Base-by-base conservation (phyloP, 1,284 basidiomycete species). In the Ceratobasidium sp. region DNA sequence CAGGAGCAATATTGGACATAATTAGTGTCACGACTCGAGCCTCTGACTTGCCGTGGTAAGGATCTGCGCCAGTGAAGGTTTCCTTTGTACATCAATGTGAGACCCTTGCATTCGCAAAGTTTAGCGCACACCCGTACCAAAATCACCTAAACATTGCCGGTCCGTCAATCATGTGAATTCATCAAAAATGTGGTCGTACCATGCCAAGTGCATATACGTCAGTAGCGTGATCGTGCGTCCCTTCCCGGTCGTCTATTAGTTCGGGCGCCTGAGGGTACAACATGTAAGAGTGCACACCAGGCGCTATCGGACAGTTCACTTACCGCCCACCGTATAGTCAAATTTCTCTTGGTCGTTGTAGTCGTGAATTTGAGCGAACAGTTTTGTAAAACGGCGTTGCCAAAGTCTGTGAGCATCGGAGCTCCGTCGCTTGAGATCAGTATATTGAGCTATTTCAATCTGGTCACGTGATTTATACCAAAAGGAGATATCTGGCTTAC, bases 201-300 rank as follows among this genome's bases (percentile, higher is more conserved):
- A 68, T 52, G 23, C 66, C 66, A 33, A 68, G 66, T 18, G 66
- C n/a, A 27, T 50, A 68, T 14, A 68, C 38, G 18, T 68, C 66
- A 4, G 48, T 33, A 14, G 20, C 5, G 12, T 52, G 20, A 41
- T 41, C 46, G 41, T n/a, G 7, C 10, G 10, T 57, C 3, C 10
- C 54, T 48, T 44, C 27, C 18, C 7, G 16, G 48, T 20, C 65
- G 14, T 23, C 44, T 18, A 67, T 14, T n/a, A 67, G 30, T 23
- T 65, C 62, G 8, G 62, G 62, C 23, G 62, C 62, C 62, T 65
- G 38, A 41, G 48, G 16, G 14, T n/a, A 14, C 14, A 50, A 50
- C 12, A 50, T 50, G n/a, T 50, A n/a, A 8, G 4, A 38, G 8
- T 38, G 38, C 38, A 38, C 48, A 14, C 16, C 48, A 50, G 48